A percentile compares a stretch with the other conserved stretches of the same genome.
Evolutionary conservation across 345 rosid genomes (phyloP).

Genomic region (Erucastrum elatum): DNA sequence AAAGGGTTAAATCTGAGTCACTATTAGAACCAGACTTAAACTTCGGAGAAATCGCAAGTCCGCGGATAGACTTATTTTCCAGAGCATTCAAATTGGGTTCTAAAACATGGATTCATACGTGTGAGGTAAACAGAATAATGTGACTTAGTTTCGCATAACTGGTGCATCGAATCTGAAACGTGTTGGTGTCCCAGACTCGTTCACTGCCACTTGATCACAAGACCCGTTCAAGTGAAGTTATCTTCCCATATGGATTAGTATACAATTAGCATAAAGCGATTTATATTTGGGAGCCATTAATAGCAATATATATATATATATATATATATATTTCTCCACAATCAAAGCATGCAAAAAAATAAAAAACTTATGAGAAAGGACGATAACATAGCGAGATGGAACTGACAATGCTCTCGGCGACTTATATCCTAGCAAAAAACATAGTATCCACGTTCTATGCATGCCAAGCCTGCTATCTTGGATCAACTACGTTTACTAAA

Average conservation of each 20-base stretch:
- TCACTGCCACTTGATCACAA: too few relatives aligned
- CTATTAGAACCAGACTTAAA: too few relatives aligned
- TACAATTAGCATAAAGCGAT: neutral
- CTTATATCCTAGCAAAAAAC: neutral
- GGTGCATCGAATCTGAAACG: too few relatives aligned
- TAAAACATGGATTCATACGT: too few relatives aligned
- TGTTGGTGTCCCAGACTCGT: too few relatives aligned
- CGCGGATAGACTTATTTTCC: too few relatives aligned
- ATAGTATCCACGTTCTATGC: neutral
- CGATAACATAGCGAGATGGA: neutral
- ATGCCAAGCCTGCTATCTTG: neutral
- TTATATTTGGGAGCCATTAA: neutral
- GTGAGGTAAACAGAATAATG: too few relatives aligned
- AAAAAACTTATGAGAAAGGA: neutral
- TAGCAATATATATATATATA: neutral
- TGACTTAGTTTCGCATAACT: too few relatives aligned
- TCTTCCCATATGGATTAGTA: neutral
- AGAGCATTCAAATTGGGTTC: too few relatives aligned
- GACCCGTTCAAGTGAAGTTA: neutral
- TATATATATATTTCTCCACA: neutral
- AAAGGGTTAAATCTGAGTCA: too few relatives aligned
- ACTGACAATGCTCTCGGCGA: neutral
- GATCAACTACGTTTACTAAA: neutral
- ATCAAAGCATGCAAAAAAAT: neutral
- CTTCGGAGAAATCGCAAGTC: too few relatives aligned